Evolutionary conservation across 495 filamentous ascomycete genomes (phyloP), one percentile per base, ranked within the genome.

Genomic region (Friedmanniomyces endolithicus): DNA sequence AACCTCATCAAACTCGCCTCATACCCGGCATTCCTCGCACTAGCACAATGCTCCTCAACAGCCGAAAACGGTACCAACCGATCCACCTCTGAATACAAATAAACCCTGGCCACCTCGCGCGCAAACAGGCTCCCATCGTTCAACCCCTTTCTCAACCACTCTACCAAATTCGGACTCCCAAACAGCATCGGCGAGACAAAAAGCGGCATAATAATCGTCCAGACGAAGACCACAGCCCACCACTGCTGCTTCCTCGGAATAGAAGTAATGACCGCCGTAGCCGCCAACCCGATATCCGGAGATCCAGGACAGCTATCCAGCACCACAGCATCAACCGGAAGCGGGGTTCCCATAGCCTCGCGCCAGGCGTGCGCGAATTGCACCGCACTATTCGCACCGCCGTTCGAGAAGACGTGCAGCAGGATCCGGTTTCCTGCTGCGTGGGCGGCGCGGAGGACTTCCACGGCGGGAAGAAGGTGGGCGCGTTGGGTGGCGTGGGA

Each of bases 371-470:
- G 17, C 11, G 47, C 47, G 4, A 50, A 17, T 17, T 35, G 47
- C 11, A 50, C 31, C 11, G 24, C 47, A 9, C 24, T 50, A 9
- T 31, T 19, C n/a, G 17, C 16, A 11, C 47, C 47, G 29, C 47
- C 47, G 20, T 50, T 50, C 3, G 47, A 50, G 29, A 50, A 50
- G 25, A 31, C 29, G 47, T 50, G 47, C 16, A 50, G 47, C 2
- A 50, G 19, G 24, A 50, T 50, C 4, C 24, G 16, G n/a, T 50
- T 24, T 14, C 20, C 31, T 6, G 11, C 23, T 2, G 16, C 29
- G 11, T 33, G 25, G 17, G 47, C 47, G 29, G 25, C 31, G 33
- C 19, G 4, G 17, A 50, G 29, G n/a, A 50, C 29, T 9, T 50
- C 24, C 2, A 50, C 29, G 20, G 25, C 47, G 20, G 47, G 25